Percentiles rank a stretch among this genome's conserved stretches.
phyloP scores from a whole-genome alignment of 2,329 filamentous ascomycete genomes.

The Coleophoma crateriformis region DNA sequence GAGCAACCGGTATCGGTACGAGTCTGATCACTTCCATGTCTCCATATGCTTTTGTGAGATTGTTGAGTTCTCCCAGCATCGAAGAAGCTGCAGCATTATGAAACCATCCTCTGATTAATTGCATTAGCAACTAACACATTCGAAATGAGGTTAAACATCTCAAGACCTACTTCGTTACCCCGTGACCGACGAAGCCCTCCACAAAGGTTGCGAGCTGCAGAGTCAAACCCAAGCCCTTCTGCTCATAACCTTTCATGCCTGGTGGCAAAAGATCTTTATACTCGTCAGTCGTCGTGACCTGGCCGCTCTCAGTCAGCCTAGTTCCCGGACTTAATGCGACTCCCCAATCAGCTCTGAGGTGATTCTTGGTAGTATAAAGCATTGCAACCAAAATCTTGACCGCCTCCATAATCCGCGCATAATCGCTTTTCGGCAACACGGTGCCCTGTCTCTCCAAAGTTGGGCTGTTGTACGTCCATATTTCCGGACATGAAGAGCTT shows the following conservation, averaged over 20 bases:
- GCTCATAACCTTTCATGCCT: slow-evolving; percentile 47
- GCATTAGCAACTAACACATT: slow-evolving; percentile 1
- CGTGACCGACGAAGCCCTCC: slow-evolving; percentile 53
- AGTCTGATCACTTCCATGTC: slow-evolving; percentile 60
- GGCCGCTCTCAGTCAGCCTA: slow-evolving; percentile 22
- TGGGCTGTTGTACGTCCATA: background rate
- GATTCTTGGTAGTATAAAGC: slow-evolving; percentile 59
- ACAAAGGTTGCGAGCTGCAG: slow-evolving; percentile 55
- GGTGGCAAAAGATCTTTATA: slow-evolving; percentile 44
- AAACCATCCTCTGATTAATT: slow-evolving; percentile 43
- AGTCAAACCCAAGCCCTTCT: slow-evolving; percentile 52
- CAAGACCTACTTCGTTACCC: slow-evolving; percentile 32
- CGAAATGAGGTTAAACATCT: background rate
- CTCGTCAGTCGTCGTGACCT: slow-evolving; percentile 33
- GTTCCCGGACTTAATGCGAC: slow-evolving; percentile 29
- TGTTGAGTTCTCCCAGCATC: slow-evolving; percentile 52
- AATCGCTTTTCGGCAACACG: slow-evolving; percentile 14
- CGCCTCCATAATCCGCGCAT: slow-evolving; percentile 47
- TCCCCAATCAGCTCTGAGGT: slow-evolving; percentile 57
- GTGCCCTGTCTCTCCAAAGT: background rate
- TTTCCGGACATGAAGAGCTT: background rate
- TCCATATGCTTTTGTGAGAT: slow-evolving; percentile 51
- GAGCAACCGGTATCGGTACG: slow-evolving; percentile 60
- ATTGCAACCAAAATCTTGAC: slow-evolving; percentile 55
- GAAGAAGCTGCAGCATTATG: slow-evolving; percentile 52